Percentiles rank a stretch among this genome's conserved stretches.
Evolutionary conservation across 768 basidiomycete species (phyloP).

Genomic region (Mycena alexandri): DNA sequence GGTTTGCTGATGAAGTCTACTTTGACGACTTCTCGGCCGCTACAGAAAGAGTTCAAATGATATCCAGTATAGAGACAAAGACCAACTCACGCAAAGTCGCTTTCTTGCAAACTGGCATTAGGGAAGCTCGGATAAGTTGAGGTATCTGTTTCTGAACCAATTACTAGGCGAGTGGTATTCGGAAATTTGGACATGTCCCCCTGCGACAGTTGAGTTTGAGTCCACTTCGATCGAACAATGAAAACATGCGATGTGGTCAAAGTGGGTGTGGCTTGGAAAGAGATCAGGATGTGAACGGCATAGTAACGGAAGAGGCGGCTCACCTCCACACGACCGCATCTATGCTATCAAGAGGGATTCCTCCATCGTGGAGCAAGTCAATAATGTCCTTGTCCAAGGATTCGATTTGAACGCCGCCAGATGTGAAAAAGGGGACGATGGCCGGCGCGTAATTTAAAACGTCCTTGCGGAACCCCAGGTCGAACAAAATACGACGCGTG

Average conservation of each 20-base stretch:
- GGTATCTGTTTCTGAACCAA: slow-evolving; percentile 24
- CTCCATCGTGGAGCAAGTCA: slow-evolving; percentile 22
- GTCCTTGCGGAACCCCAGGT: slow-evolving; percentile 32
- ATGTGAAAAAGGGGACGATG: slow-evolving; percentile 1
- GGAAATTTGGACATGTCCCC: slow-evolving; percentile 39
- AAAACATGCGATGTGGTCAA: slow-evolving; percentile 24
- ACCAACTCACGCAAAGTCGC: slow-evolving; percentile 27
- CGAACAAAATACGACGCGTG: slow-evolving; percentile 32
- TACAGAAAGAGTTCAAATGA: neutral
- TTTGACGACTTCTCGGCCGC: slow-evolving; percentile 24
- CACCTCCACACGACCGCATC: slow-evolving; percentile 31
- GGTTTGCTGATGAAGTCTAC: slow-evolving; percentile 18
- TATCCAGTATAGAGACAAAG: neutral
- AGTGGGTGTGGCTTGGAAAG: slow-evolving; percentile 10
- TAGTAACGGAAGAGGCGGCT: neutral
- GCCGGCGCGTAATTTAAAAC: slow-evolving; percentile 17
- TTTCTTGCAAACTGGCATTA: slow-evolving; percentile 15
- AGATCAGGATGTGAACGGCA: neutral
- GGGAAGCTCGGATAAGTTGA: slow-evolving; percentile 22
- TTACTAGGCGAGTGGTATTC: slow-evolving; percentile 24
- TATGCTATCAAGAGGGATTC: slow-evolving; percentile 16
- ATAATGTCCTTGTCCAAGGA: slow-evolving; percentile 21
- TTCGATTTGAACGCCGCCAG: slow-evolving; percentile 3
- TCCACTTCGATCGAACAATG: too few species aligned
- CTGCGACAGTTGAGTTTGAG: neutral